phyloP scores from a whole-genome alignment of 805 yeast species.

The Saccharomycopsis synnaedendra region DNA sequence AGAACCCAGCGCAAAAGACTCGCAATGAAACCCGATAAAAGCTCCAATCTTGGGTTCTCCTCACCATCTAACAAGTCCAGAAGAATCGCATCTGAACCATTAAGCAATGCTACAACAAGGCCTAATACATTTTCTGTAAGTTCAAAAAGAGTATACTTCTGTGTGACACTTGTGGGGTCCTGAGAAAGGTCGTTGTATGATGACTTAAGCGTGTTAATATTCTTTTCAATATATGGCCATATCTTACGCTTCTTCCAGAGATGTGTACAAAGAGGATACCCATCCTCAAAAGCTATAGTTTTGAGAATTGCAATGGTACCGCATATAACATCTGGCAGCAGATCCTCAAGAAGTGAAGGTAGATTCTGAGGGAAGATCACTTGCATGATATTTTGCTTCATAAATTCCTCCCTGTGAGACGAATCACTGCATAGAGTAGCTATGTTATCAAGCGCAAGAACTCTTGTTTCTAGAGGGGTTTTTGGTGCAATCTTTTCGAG shows the following conservation, averaged over 20 bases:
- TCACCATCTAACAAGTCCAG: constrained; percentile 25
- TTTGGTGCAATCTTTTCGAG: neutral
- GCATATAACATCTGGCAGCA: constrained; percentile 58
- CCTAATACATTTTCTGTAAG: constrained; percentile 66
- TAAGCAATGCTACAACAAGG: constrained; percentile 52
- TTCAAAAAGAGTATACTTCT: constrained; percentile 36
- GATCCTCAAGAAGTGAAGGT: neutral
- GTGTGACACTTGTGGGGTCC: constrained; percentile 17
- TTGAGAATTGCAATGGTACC: constrained; percentile 75
- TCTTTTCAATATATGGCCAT: constrained; percentile 47
- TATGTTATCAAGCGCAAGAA: constrained; percentile 3
- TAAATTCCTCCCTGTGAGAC: constrained; percentile 16
- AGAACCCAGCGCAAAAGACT: constrained; percentile 25
- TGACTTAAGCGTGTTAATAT: constrained; percentile 37
- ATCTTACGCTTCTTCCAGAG: constrained; percentile 65
- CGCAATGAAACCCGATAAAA: constrained; percentile 26
- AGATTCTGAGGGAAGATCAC: neutral
- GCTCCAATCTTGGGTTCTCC: neutral
- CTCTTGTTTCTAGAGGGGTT: neutral
- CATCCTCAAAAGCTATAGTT: constrained; percentile 76
- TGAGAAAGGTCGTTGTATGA: constrained; percentile 31
- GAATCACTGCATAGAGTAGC: constrained; percentile 16
- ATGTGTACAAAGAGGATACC: constrained; percentile 66
- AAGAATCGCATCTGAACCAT: constrained; percentile 53
- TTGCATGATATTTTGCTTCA: constrained; percentile 9